Base-by-base conservation (phyloP, 2,329 filamentous ascomycete species). In the Zymoseptoria ardabiliae region DNA sequence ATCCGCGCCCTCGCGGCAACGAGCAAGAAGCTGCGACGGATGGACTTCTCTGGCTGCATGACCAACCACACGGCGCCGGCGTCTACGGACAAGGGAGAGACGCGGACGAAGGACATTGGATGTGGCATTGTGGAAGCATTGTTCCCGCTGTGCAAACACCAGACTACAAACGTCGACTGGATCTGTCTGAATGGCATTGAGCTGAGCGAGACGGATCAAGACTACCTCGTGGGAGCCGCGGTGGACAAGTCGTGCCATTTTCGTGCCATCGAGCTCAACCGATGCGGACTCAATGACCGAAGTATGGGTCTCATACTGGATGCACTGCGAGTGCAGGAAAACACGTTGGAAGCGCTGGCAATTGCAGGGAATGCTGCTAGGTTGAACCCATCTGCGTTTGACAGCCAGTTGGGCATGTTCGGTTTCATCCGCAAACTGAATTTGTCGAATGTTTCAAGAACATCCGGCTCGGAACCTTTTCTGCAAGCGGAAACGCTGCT, bases 91-190 rank as follows among this genome's bases (percentile, higher is more conserved):
- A 77, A 78, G n/a, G 74, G 76, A 51, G 73, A 73, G 54, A 70
- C 73, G 20, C 75, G 61, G 30, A 56, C 74, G 17, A 80, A 81
- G 64, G 85, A 88, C 67, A 79, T 82, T 5, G 86, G 86, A 0
- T 88, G 85, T 68, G 86, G 85, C 49, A 85, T 90, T 54, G 83
- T 87, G 19, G 85, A 88, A 69, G 87, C 86, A 2, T 76, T 90
- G 4, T 85, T 87, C 65, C 85, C 86, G 1, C 75, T 89, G 5
- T 88, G 85, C 72, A 84, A 84, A 63, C 81, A 83, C 61, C 82
- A 87, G 65, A 78, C 85, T 22, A 89, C 87, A 0, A 87, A 85
- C 66, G 83, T 89, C 19, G 85, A 88, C 69, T 90, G 87, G 86
- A 81, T 90, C 56, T 79, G 83, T 21, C 73, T 90, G 60, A 89